These are phyloP conservation scores for Colletotrichum sublineola DNA, from an alignment of 2,329 filamentous ascomycete species.

Conservation along the genomic window DNA sequence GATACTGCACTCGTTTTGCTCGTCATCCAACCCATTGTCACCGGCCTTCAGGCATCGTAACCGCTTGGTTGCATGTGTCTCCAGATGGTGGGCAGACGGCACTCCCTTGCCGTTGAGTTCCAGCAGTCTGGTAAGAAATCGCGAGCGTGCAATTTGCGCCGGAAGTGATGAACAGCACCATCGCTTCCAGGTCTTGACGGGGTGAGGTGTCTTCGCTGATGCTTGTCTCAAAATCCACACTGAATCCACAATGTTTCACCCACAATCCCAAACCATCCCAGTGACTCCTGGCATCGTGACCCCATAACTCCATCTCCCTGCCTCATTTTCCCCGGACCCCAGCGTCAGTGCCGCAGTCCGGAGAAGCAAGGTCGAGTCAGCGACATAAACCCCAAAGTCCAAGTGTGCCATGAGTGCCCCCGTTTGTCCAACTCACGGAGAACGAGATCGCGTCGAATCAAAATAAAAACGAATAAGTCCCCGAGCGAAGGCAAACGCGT, in stretches of 20 bases:
- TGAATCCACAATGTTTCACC: neutral
- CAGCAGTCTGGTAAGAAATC: conserved; percentile 11
- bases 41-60: neutral
- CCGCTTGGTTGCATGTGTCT: neutral
- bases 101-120: neutral
- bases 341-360: conserved; percentile 1
- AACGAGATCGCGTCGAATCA: neutral
- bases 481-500: neutral
- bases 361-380: conserved; percentile 18
- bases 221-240: neutral
- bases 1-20: neutral
- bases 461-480: no score
- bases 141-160: conserved; percentile 14
- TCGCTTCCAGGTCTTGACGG: neutral
- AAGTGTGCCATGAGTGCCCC: conserved; percentile 1
- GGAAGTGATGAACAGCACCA: neutral
- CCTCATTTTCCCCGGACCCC: conserved; percentile 29
- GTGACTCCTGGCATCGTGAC: conserved; percentile 13
- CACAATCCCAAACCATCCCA: neutral
- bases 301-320: conserved; percentile 18
- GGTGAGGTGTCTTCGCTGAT: neutral
- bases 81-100: conserved; percentile 20
- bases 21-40: neutral
- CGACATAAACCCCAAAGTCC: neutral
- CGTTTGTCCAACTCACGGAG: neutral